Evolutionary conservation across 768 basidiomycete species (phyloP).

Genomic region (Leccinum subgranulosum): DNA sequence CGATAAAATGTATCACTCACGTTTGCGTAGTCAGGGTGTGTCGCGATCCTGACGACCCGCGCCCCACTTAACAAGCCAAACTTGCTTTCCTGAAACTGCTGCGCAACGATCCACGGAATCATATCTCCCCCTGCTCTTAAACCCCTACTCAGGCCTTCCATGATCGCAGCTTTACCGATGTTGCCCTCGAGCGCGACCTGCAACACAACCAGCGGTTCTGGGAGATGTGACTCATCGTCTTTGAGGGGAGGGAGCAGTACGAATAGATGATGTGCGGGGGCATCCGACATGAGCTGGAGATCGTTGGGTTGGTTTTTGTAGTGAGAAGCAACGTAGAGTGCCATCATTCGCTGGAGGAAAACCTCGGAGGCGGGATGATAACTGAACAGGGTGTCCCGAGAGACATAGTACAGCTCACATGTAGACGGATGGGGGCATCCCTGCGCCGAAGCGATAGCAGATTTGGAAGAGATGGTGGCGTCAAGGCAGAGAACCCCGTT

Average conservation of each 20-base stretch:
- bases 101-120: constrained; percentile 95
- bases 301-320: constrained; percentile 99
- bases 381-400: constrained; percentile 93
- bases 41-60: constrained; percentile 88
- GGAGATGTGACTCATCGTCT: constrained; percentile 85
- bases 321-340: constrained; percentile 93
- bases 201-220: constrained; percentile 92
- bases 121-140: constrained; percentile 89
- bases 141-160: constrained; percentile 84
- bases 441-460: constrained; percentile 38
- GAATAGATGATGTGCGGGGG: constrained; percentile 95
- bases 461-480: constrained; percentile 60
- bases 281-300: constrained; percentile 94
- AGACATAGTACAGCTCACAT: constrained; percentile 95
- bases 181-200: constrained; percentile 96
- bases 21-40: constrained; percentile 91
- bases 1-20: constrained; percentile 43
- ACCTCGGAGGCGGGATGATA: constrained; percentile 97
- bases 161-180: constrained; percentile 78
- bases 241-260: constrained; percentile 91
- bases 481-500: constrained; percentile 89
- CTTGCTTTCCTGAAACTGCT: constrained; percentile 93
- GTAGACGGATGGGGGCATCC: constrained; percentile 94
- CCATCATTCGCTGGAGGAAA: constrained; percentile 98
- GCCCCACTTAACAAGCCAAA: constrained; percentile 92